Evolutionary conservation across 2,329 filamentous ascomycete species (phyloP).

Genomic region (Cylindrodendrum hubeiense): DNA sequence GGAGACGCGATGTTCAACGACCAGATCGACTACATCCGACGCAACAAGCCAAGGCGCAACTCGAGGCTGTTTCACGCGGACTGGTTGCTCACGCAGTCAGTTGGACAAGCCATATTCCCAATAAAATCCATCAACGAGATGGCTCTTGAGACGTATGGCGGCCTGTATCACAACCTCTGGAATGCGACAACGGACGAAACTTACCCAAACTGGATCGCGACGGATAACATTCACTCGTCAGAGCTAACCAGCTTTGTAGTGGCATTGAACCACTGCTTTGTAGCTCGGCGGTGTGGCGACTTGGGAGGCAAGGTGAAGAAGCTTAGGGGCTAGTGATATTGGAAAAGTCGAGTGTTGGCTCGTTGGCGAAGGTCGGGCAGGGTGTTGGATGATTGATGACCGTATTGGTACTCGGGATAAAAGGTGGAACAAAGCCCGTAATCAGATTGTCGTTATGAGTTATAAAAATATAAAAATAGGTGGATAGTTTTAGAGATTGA

Average conservation of each 20-base stretch:
- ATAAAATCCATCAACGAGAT: slow-evolving; percentile 22
- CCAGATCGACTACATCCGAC: slow-evolving; percentile 36
- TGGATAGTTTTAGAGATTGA: neutral
- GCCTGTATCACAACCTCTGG: slow-evolving; percentile 43
- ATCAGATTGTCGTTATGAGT: neutral
- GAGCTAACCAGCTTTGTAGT: slow-evolving; percentile 43
- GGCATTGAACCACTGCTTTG: slow-evolving; percentile 49
- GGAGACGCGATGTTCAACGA: slow-evolving; percentile 29
- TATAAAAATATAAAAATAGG: neutral
- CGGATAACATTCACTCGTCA: slow-evolving; percentile 44
- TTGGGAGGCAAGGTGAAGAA: slow-evolving; percentile 17
- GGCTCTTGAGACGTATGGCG: slow-evolving; percentile 33
- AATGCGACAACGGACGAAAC: slow-evolving; percentile 27
- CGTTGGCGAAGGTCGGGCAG: neutral
- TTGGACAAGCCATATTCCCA: slow-evolving; percentile 9
- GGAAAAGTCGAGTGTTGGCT: no score
- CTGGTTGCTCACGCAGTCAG: slow-evolving; percentile 43
- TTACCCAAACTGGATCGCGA: slow-evolving; percentile 51
- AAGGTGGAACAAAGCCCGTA: neutral
- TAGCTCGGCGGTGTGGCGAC: slow-evolving; percentile 23
- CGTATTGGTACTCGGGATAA: no score
- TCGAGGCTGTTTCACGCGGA: slow-evolving; percentile 40
- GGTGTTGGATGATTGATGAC: neutral
- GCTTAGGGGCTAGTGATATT: no score
- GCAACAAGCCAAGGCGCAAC: slow-evolving; percentile 24